Conservation (phyloP, 2,329 filamentous ascomycete genomes). For the Aureobasidium lini region DNA sequence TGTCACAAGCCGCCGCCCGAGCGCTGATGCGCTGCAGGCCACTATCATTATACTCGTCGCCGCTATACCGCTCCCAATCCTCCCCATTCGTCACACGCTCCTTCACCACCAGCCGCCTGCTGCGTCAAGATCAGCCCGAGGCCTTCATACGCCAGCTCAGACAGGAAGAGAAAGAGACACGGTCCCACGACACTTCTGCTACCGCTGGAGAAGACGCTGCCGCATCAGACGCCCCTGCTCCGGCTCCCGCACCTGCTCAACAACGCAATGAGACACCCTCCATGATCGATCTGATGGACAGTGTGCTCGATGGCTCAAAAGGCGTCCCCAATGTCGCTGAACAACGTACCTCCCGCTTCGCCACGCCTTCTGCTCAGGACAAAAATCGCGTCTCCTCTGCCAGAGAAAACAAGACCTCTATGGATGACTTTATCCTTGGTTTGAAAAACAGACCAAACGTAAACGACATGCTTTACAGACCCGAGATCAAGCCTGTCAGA, state of each 20-base stretch:
- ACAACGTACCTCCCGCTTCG: conserved; percentile 23
- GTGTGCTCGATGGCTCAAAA: conserved; percentile 24
- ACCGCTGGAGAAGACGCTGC: neutral
- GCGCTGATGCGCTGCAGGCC: conserved; percentile 23
- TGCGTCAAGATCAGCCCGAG: conserved; percentile 11
- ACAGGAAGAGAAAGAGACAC: neutral
- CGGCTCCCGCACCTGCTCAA: conserved; percentile 12
- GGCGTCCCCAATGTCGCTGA: conserved; percentile 20
- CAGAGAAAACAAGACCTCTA: conserved; percentile 15
- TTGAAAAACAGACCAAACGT: conserved; percentile 3
- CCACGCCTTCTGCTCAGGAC: conserved; percentile 21
- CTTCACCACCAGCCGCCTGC: conserved; percentile 18
- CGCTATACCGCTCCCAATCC: conserved; percentile 17
- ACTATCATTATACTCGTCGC: conserved; percentile 17
- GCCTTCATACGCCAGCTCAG: conserved; percentile 2
- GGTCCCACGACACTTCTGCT: neutral
- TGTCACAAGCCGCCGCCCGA: conserved; percentile 22
- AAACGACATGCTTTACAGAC: neutral
- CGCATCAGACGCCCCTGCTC: conserved; percentile 16
- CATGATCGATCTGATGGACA: conserved; percentile 24
- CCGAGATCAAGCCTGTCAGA: conserved; percentile 7
- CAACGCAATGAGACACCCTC: neutral
- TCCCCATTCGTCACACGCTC: conserved; percentile 17
- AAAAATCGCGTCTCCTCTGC: neutral
- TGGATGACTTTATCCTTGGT: conserved; percentile 14